These are phyloP conservation scores for Sechiopsis laciniata DNA, from an alignment of 306 rosid species.

Conservation along the genomic window DNA sequence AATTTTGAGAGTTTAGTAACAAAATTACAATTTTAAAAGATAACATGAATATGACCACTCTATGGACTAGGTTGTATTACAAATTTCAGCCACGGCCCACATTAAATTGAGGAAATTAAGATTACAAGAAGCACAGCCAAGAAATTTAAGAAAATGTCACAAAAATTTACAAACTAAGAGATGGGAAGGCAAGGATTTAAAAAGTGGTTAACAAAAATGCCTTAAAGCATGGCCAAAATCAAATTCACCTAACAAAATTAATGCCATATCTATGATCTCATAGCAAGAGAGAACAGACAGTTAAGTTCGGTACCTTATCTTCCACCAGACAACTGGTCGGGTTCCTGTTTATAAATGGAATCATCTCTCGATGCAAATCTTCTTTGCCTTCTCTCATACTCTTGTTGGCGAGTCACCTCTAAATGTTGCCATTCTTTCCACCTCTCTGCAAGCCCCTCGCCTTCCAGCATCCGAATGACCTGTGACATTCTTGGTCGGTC, in stretches of 20 bases:
- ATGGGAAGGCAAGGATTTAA: neutral
- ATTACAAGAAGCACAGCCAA: neutral
- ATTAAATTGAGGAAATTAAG: neutral
- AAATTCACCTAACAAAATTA: neutral
- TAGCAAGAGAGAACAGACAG: neutral
- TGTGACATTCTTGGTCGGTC: conserved; percentile 91
- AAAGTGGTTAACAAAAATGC: neutral
- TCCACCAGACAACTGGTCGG: conserved; percentile 85
- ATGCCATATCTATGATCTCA: neutral
- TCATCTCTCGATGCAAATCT: conserved; percentile 95
- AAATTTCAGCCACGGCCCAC: neutral
- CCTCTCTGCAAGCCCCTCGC: conserved; percentile 98
- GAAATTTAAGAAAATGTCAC: neutral
- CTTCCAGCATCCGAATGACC: conserved; percentile 95
- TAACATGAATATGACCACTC: neutral
- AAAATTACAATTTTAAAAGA: no score
- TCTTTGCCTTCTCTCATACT: conserved; percentile 73
- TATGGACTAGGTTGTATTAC: neutral
- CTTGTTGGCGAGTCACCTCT: conserved; percentile 78
- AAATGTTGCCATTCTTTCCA: conserved; percentile 96
- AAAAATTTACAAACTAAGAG: neutral
- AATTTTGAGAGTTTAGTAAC: no score
- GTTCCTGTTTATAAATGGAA: conserved; percentile 74
- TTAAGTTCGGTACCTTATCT: conserved; percentile 39
- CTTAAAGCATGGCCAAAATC: neutral